phyloP scores from a whole-genome alignment of 2,329 filamentous ascomycete genomes.

The Didymella pinodella region DNA sequence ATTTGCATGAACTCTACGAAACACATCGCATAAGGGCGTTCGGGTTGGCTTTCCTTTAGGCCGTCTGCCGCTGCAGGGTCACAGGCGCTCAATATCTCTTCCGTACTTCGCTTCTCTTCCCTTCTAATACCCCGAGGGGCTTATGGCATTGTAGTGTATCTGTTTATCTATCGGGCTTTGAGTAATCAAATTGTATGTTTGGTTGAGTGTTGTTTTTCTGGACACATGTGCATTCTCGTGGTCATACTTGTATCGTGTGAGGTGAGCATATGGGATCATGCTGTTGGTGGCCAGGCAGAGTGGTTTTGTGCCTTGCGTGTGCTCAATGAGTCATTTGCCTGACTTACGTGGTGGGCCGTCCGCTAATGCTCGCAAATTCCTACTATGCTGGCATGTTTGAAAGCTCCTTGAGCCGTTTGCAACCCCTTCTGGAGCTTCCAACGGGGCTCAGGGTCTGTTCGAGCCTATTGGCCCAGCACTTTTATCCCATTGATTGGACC shows the following conservation, averaged over 20 bases:
- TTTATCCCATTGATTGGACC: not conserved
- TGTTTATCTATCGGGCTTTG: not conserved
- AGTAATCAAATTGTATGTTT: not conserved
- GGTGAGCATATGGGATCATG: not conserved
- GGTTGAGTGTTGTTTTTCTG: not conserved
- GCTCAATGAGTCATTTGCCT: not conserved
- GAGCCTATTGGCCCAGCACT: not conserved
- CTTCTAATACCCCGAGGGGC: constrained; percentile 11
- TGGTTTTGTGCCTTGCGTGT: no score
- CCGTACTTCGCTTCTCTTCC: not conserved
- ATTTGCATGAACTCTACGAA: constrained; percentile 15
- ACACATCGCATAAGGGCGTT: constrained; percentile 18
- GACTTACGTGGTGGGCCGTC: not conserved
- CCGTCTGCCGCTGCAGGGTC: not conserved
- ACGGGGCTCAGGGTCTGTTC: not conserved
- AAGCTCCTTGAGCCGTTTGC: not conserved
- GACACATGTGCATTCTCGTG: not conserved
- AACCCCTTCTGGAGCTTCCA: not conserved
- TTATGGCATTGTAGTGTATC: constrained; percentile 16
- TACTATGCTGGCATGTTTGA: not conserved
- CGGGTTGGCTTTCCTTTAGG: not conserved
- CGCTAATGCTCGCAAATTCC: no score
- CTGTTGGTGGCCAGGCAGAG: not conserved
- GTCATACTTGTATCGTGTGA: not conserved
- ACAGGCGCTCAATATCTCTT: constrained; percentile 9